These are phyloP conservation scores for Mallotus repandus DNA, from an alignment of 441 rosid species.

Conservation along the genomic window DNA sequence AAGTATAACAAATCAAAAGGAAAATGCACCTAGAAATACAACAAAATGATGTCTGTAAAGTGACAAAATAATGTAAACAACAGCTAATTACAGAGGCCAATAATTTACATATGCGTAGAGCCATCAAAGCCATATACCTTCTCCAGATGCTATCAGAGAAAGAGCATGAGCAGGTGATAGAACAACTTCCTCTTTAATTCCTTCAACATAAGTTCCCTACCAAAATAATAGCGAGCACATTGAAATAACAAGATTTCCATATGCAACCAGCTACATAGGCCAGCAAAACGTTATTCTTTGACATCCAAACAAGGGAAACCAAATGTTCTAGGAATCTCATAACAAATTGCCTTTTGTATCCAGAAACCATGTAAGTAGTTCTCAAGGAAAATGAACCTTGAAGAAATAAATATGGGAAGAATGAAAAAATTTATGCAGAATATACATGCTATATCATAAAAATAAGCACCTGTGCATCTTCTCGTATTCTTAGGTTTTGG, in stretches of 20 bases:
- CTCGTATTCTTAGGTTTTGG: conserved; percentile 66
- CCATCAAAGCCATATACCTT: conserved; percentile 40
- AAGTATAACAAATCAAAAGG: background rate
- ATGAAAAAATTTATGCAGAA: background rate
- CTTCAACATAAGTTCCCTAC: conserved; percentile 67
- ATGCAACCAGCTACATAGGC: background rate
- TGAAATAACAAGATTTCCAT: background rate
- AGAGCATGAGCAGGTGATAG: conserved; percentile 76
- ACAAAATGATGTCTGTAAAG: background rate
- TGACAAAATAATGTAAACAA: background rate
- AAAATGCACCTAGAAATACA: background rate
- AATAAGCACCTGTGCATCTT: conserved; percentile 56
- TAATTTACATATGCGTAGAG: background rate
- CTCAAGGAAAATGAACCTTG: background rate
- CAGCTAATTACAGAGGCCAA: background rate
- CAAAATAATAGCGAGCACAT: conserved; percentile 19
- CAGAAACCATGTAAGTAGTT: background rate
- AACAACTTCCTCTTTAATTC: conserved; percentile 74
- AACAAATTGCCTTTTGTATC: background rate
- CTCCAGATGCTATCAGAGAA: conserved; percentile 73
- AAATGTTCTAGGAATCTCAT: background rate
- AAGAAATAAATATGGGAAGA: conserved; percentile 2
- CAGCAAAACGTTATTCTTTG: background rate
- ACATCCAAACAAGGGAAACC: background rate
- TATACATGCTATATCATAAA: background rate